These are phyloP conservation scores for Echinosophora koreensis DNA, from an alignment of 306 rosid species.

Conservation along the genomic window DNA sequence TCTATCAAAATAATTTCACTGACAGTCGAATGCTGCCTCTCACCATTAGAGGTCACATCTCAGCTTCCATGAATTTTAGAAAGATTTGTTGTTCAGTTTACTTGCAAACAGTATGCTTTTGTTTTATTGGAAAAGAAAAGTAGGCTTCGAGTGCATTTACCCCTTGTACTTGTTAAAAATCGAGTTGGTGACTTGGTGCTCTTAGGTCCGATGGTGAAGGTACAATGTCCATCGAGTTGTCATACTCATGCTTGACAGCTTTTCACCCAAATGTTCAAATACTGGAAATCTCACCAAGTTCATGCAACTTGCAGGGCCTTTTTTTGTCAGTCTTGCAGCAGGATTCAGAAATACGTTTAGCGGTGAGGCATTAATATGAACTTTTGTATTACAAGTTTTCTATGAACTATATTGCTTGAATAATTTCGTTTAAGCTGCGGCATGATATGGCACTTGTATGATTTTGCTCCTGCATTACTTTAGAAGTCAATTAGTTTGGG, in stretches of 20 bases:
- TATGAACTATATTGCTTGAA: conserved; percentile 3
- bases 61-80: conserved; percentile 1
- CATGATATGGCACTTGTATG: conserved; percentile 1
- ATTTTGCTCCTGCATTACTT: conserved; percentile 10
- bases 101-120: not conserved
- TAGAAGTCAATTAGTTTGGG: conserved; percentile 25
- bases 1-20: not conserved
- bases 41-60: not conserved
- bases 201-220: not conserved
- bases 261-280: conserved; percentile 6
- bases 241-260: conserved; percentile 41
- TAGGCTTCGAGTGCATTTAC: conserved; percentile 2
- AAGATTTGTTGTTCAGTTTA: conserved; percentile 5
- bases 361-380: conserved; percentile 65
- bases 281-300: conserved; percentile 43
- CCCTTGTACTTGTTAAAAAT: not conserved
- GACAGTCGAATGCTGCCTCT: conserved; percentile 4
- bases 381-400: conserved; percentile 22
- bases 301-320: conserved; percentile 75
- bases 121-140: too few species aligned
- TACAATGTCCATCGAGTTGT: conserved; percentile 12
- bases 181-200: not conserved
- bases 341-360: conserved; percentile 81
- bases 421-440: not conserved
- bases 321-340: conserved; percentile 78